phyloP scores from a whole-genome alignment of 306 rosid species.

The Begonia peltatifolia region DNA sequence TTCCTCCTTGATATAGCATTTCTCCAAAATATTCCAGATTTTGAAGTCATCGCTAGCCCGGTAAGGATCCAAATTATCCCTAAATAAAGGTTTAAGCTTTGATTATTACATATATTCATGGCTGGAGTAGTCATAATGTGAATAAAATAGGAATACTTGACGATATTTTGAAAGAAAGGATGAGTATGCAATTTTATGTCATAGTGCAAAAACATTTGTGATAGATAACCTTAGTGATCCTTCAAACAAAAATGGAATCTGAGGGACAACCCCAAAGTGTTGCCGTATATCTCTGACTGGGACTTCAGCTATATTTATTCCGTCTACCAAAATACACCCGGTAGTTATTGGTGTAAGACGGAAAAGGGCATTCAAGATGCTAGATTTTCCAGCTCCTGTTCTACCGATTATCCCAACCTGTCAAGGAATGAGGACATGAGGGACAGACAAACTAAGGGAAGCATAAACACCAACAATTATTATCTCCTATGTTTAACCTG shows the following conservation, averaged over 20 bases:
- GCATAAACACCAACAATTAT: neutral
- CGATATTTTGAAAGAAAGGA: neutral
- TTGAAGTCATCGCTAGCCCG: slow-evolving; percentile 36
- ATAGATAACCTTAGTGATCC: slow-evolving; percentile 62
- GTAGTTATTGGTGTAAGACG: slow-evolving; percentile 58
- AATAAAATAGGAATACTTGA: too few species aligned
- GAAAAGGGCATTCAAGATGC: slow-evolving; percentile 86
- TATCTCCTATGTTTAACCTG: slow-evolving; percentile 31
- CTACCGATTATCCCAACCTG: slow-evolving; percentile 95
- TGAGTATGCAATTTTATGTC: slow-evolving; percentile 1
- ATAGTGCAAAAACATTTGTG: slow-evolving; percentile 3
- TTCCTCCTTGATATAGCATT: slow-evolving; percentile 77
- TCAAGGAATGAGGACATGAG: slow-evolving; percentile 5
- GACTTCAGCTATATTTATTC: slow-evolving; percentile 42
- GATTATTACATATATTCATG: too few species aligned
- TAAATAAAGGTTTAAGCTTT: slow-evolving; percentile 1
- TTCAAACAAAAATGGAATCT: slow-evolving; percentile 82
- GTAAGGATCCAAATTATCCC: slow-evolving; percentile 89
- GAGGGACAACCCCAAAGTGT: slow-evolving; percentile 90
- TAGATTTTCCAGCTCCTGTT: slow-evolving; percentile 97
- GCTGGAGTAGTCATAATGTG: neutral
- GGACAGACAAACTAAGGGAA: slow-evolving; percentile 1
- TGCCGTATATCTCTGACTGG: slow-evolving; percentile 71
- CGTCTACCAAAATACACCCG: slow-evolving; percentile 65
- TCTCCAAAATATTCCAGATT: slow-evolving; percentile 73